Base-by-base conservation (phyloP, 768 basidiomycete species). In the Sistotremastrum suecicum region DNA sequence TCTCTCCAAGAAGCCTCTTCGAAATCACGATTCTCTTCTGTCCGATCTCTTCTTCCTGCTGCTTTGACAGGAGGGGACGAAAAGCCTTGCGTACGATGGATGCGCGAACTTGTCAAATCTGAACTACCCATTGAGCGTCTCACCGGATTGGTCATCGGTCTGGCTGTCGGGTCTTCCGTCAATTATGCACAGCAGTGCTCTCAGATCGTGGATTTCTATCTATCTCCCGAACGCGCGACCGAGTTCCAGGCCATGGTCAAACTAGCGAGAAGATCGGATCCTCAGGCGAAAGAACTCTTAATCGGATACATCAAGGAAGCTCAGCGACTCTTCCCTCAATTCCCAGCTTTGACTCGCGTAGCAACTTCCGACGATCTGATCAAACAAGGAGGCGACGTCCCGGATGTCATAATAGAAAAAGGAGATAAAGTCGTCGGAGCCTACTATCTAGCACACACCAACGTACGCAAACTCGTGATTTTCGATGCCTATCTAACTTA, bases 131-230 rank as follows among this genome's bases (percentile, higher is more conserved):
- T 65, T n/a, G 63, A 70, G 30, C 63, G 70, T 40, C 47, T 74
- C 12, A 58, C 71, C 7, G 67, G 67, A 7, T 63, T 63, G 31
- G 63, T 71, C 5, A 48, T 77, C 6, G 68, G 71, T 1, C 57
- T 76, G 5, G 69, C 69, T 3, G 65, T 75, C 9, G 64, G 67
- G 1, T 64, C 66, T n/a, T 66, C 67, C 1, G 69, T 71, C 30
- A 69, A 67, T 53, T 64, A 64, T 41, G 66, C 69, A 0, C 71
- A 75, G 50, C 61, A 38, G 51, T 39, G 5, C 32, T 11, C n/a
- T 10, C 62, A 72, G 37, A 65, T 75, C 12, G 56, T 78, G 41
- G 67, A 76, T 51, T 75, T 76, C 58, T 76, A 73, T 56, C 56
- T 78, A 29, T 66, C 67, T 37, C 67, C 67, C 36, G 56, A 53